Evolutionary conservation across 2,329 filamentous ascomycete species (phyloP).

Genomic region (Alternaria sp.): DNA sequence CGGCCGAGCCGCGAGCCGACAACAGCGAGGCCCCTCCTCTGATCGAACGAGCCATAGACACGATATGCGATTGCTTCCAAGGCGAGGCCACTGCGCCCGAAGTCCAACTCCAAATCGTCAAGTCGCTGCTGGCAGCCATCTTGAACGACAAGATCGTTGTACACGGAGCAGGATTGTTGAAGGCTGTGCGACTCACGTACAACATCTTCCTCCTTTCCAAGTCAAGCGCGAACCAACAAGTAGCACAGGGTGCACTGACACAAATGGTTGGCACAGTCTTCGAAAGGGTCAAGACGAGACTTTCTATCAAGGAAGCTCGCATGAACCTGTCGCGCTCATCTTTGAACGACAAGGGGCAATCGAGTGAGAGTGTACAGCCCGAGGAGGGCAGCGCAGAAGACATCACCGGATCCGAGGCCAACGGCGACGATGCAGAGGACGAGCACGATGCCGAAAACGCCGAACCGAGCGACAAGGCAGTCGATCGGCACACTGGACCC

Average conservation of each 20-base stretch:
- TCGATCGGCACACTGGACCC: conserved; percentile 56
- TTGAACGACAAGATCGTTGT: conserved; percentile 99
- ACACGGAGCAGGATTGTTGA: conserved; percentile 91
- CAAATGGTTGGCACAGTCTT: conserved; percentile 99
- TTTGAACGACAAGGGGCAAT: conserved; percentile 45
- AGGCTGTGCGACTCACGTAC: conserved; percentile 97
- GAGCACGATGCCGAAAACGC: conserved; percentile 45
- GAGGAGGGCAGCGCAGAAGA: conserved; percentile 33
- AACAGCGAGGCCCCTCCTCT: conserved; percentile 66
- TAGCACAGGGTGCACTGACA: conserved; percentile 93
- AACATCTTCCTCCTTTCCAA: conserved; percentile 98
- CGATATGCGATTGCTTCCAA: conserved; percentile 99
- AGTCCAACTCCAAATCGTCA: conserved; percentile 97
- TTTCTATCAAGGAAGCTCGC: conserved; percentile 86
- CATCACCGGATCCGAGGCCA: conserved; percentile 31
- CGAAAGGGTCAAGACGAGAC: conserved; percentile 84
- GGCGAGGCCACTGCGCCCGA: conserved; percentile 91
- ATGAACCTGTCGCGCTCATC: conserved; percentile 59
- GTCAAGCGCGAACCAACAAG: conserved; percentile 92
- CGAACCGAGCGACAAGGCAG: conserved; percentile 52
- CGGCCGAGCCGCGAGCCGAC: conserved; percentile 53
- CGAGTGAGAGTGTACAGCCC: conserved; percentile 40
- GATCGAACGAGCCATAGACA: conserved; percentile 97
- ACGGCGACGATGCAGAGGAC: conserved; percentile 52
- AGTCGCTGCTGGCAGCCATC: conserved; percentile 92